Evolutionary conservation across 805 yeast species (phyloP), one percentile per base, ranked within the genome.

Genomic region (Spathaspora boniae): DNA sequence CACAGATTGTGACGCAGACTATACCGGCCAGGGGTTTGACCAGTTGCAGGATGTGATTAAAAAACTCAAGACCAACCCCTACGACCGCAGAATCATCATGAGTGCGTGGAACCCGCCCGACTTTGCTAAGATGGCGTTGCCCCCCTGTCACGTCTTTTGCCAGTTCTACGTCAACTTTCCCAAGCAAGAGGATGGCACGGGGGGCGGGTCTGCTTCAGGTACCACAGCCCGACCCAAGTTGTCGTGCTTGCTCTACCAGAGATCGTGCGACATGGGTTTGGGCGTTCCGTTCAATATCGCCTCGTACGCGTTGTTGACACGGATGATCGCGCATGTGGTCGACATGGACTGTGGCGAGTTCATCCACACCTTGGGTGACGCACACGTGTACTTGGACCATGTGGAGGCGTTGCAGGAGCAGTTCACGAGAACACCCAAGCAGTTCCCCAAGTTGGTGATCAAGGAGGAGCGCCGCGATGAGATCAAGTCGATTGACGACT

Each of bases 101-200:
- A 82, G 94, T 29, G 98, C 99, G 0, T 93, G 99, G 99, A 93
- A 93, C 53, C 98, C 99, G 3, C 89, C 96, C 2, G 99, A 89
- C 51, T 86, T 91, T 54, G 72, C 78, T 34, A 70, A 79, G 44
- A 93, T 93, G 99, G 99, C 99, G 0, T 70, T 93, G 36, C 99
- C 99, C 9, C 99, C 99, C 18, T 93, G 99, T 54, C 99, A 93
- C 60, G 94, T 93, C 16, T 86, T 93, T 54, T 81, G 95, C 37
- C 99, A 93, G 60, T 93, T 93, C 54, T 93, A 85, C 56, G 98
- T 93, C 26, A 84, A 75, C 50, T 85, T 84, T 65, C 91, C 95
- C n/a, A 5, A 28, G 19, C 31, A 28, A 28, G 26, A 3, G 24
- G 48, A 39, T 39, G 34, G 34, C 17, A 48, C 42, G 18, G n/a